Evolutionary conservation across 2,329 filamentous ascomycete species (phyloP).

Genomic region (Teratosphaeria epicoccoides): DNA sequence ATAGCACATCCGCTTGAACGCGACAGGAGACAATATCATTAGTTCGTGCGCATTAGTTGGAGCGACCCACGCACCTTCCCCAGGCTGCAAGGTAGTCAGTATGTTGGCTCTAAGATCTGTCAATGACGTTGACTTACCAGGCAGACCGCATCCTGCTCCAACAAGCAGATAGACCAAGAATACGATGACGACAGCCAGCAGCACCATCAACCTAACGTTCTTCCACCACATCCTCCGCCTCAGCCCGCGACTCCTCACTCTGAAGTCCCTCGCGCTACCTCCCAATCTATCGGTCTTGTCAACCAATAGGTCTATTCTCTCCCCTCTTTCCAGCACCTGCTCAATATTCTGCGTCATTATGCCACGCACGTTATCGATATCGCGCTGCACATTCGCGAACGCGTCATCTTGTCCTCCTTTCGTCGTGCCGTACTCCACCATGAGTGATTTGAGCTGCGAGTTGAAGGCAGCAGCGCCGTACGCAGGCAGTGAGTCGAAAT

Average conservation of each 20-base stretch:
- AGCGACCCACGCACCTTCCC: conserved; percentile 5
- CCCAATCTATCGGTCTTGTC: conserved; percentile 93
- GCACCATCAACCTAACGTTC: conserved; percentile 87
- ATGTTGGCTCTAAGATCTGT: not conserved
- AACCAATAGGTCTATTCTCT: conserved; percentile 85
- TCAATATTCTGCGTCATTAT: conserved; percentile 97
- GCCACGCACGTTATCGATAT: conserved; percentile 83
- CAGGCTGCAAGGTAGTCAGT: conserved; percentile 12
- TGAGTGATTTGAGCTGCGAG: conserved; percentile 59
- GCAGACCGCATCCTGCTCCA: conserved; percentile 61
- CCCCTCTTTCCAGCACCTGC: conserved; percentile 74
- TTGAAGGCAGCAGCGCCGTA: conserved; percentile 92
- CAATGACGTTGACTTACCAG: conserved; percentile 33
- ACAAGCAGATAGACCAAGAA: conserved; percentile 63
- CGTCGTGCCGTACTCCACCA: conserved; percentile 76
- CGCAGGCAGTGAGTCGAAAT: conserved; percentile 68
- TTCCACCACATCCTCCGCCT: conserved; percentile 99
- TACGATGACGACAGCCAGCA: conserved; percentile 61
- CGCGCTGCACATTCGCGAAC: conserved; percentile 68
- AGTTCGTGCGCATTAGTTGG: not conserved
- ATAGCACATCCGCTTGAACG: conserved; percentile 3
- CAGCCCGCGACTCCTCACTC: conserved; percentile 73
- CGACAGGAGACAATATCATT: not conserved
- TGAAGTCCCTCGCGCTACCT: conserved; percentile 79
- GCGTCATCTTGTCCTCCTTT: conserved; percentile 67